phyloP scores from a whole-genome alignment of 2,329 filamentous ascomycete species.

The Ploettnerulaceae sp. region DNA sequence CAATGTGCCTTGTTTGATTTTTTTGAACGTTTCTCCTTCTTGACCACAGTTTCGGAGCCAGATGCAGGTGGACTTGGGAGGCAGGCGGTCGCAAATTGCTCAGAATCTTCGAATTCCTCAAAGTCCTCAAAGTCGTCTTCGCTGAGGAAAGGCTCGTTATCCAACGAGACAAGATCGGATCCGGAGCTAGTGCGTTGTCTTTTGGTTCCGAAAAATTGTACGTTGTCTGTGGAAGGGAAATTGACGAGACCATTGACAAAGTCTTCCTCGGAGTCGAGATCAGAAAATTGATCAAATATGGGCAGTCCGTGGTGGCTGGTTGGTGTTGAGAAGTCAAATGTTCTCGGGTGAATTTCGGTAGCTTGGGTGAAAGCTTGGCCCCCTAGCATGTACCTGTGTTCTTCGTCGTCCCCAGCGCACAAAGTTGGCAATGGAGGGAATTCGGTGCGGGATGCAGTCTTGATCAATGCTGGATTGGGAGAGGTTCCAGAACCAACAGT shows the following conservation, averaged over 20 bases:
- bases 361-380: slow-evolving; percentile 47
- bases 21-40: slow-evolving; percentile 53
- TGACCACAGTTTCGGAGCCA: slow-evolving; percentile 44
- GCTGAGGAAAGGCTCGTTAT: slow-evolving; percentile 73
- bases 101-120: slow-evolving; percentile 67
- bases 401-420: slow-evolving; percentile 59
- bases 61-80: slow-evolving; percentile 60
- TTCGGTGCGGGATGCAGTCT: slow-evolving; percentile 45
- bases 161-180: slow-evolving; percentile 62
- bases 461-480: slow-evolving; percentile 36
- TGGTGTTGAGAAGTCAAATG: slow-evolving; percentile 48
- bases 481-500: slow-evolving; percentile 57
- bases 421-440: slow-evolving; percentile 61
- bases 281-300: slow-evolving; percentile 79
- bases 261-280: slow-evolving; percentile 87
- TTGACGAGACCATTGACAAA: slow-evolving; percentile 71
- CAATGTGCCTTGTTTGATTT: slow-evolving; percentile 45
- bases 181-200: slow-evolving; percentile 64
- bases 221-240: slow-evolving; percentile 55
- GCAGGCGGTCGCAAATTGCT: slow-evolving; percentile 54
- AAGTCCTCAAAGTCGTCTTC: slow-evolving; percentile 73
- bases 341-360: slow-evolving; percentile 39
- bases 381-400: slow-evolving; percentile 44
- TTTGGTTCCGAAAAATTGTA: slow-evolving; percentile 58
- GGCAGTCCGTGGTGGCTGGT: slow-evolving; percentile 57